Conservation (phyloP, 2,329 filamentous ascomycete species). For the Pseudogymnoascus sp. region DNA sequence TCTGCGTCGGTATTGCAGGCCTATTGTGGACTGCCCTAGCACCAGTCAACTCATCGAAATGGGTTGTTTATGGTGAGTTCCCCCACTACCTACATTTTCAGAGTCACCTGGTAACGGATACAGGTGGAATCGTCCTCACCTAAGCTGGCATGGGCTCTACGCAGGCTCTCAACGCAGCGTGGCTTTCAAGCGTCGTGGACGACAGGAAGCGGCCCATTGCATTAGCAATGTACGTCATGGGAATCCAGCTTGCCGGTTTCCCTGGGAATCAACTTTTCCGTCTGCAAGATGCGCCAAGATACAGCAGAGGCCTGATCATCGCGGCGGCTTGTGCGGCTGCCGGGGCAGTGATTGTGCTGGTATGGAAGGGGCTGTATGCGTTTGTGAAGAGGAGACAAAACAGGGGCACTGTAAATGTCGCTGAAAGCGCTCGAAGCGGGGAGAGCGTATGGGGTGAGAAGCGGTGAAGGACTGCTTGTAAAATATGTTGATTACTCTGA, state of each 20-base stretch:
- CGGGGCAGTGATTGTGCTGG: slow-evolving; percentile 5
- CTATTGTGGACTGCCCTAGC: slow-evolving; percentile 6
- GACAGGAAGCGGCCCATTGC: slow-evolving; percentile 9
- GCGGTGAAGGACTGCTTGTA: not conserved
- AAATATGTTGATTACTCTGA: not conserved
- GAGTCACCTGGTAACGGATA: not conserved
- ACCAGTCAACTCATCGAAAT: not conserved
- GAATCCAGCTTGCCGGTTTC: slow-evolving; percentile 8
- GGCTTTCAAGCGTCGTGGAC: slow-evolving; percentile 7
- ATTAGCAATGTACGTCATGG: slow-evolving; percentile 10
- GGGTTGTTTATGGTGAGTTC: slow-evolving; percentile 6
- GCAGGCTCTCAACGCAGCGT: slow-evolving; percentile 10
- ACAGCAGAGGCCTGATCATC: slow-evolving; percentile 6
- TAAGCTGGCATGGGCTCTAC: slow-evolving; percentile 9
- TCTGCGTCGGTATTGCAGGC: slow-evolving; percentile 6
- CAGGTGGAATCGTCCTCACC: slow-evolving; percentile 9
- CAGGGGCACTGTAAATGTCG: not conserved
- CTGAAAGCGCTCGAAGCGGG: not conserved
- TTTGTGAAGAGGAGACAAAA: not conserved
- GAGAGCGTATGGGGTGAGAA: not conserved
- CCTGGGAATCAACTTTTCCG: slow-evolving; percentile 10
- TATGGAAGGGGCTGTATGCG: slow-evolving; percentile 9
- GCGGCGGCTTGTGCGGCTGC: slow-evolving; percentile 6
- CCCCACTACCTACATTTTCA: no score
- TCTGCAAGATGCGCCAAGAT: slow-evolving; percentile 8